These are phyloP conservation scores for Hymenoscyphus scutula DNA, from an alignment of 2,329 filamentous ascomycete species.

Conservation along the genomic window DNA sequence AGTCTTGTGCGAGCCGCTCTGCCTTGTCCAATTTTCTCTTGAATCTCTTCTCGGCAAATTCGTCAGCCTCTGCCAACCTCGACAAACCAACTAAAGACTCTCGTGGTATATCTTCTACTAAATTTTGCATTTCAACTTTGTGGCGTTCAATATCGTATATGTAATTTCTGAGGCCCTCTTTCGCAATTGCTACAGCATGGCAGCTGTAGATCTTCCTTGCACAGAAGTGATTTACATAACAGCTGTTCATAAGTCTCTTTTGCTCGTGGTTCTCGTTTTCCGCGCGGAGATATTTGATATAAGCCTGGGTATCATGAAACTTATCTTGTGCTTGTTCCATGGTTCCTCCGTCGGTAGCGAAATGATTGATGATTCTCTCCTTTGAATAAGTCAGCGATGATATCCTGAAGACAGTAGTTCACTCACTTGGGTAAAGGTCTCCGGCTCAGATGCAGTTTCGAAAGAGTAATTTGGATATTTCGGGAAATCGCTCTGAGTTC, in stretches of 20 bases:
- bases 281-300: slow-evolving; percentile 2
- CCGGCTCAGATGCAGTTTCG: slow-evolving; percentile 13
- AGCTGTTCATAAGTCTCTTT: not conserved
- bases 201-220: not conserved
- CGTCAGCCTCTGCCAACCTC: not conserved
- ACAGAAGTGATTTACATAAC: not conserved
- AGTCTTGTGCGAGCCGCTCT: not conserved
- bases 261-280: not conserved
- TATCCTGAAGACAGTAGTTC: not conserved
- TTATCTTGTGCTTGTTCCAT: slow-evolving; percentile 11
- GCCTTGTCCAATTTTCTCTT: not conserved
- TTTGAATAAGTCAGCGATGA: not conserved
- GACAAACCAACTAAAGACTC: not conserved
- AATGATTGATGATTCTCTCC: not conserved
- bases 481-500: not conserved
- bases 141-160: not conserved
- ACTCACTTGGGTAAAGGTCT: slow-evolving; percentile 15
- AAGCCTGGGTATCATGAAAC: not conserved
- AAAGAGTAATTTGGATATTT: not conserved
- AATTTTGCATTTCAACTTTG: not conserved
- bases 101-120: not conserved
- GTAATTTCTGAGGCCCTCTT: slow-evolving; percentile 1
- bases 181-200: not conserved
- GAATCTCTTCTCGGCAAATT: not conserved
- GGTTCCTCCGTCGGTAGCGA: not conserved